A percentile compares a stretch with the other conserved stretches of the same genome.
Conservation (phyloP, 2,329 filamentous ascomycete species). For the Clonostachys rosea region DNA sequence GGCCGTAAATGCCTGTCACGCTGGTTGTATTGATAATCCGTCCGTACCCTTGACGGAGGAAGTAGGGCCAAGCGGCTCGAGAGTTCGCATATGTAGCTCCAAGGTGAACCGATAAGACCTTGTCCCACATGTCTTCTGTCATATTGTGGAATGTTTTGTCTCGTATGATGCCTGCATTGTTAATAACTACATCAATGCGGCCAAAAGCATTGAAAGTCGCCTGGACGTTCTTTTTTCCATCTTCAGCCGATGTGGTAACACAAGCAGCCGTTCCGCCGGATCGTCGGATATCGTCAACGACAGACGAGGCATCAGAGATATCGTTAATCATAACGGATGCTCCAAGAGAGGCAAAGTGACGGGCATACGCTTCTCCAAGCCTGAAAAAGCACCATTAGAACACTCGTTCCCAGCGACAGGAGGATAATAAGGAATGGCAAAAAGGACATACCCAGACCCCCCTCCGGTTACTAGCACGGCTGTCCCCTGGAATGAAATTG, state of each 20-base stretch:
- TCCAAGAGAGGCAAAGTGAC: conserved; percentile 1
- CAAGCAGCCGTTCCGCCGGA: not conserved
- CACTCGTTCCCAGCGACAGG: not conserved
- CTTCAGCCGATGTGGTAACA: not conserved
- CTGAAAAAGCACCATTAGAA: not conserved
- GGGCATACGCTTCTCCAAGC: not conserved
- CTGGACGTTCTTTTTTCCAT: not conserved
- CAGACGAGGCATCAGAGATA: not conserved
- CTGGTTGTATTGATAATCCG: conserved; percentile 1
- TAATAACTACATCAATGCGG: too few relatives aligned
- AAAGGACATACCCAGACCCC: conserved; percentile 1
- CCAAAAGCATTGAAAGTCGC: not conserved
- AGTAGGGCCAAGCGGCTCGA: conserved; percentile 1
- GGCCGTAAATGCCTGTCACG: conserved; percentile 1
- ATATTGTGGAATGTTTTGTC: conserved; percentile 1
- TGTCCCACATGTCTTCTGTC: conserved; percentile 1
- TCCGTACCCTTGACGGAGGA: conserved; percentile 1
- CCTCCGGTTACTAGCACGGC: conserved; percentile 1
- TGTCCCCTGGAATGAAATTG: conserved; percentile 1
- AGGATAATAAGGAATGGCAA: not conserved
- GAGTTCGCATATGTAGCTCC: not conserved
- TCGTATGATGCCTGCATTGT: not conserved
- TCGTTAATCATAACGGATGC: conserved; percentile 2
- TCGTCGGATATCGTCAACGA: conserved; percentile 1
- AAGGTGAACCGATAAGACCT: not conserved